These are phyloP conservation scores for Skeletonema potamos DNA, from an alignment of 108 stramenopile species.

Conservation along the genomic window DNA sequence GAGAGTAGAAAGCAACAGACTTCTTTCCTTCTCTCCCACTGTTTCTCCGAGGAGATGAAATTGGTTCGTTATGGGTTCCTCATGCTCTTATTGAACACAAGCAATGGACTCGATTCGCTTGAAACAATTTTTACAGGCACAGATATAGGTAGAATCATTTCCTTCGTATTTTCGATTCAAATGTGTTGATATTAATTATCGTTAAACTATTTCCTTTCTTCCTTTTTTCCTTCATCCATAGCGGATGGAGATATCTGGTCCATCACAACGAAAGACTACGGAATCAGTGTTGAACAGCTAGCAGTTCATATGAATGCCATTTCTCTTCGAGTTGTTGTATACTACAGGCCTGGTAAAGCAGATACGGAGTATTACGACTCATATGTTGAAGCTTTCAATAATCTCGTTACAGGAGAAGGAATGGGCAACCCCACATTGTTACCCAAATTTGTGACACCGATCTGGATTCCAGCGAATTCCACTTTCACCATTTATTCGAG, in stretches of 20 bases:
- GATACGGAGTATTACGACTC: neutral
- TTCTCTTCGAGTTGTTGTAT: neutral
- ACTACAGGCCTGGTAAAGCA: neutral
- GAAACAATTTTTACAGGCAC: too few relatives aligned
- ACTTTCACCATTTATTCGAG: neutral
- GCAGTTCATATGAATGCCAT: neutral
- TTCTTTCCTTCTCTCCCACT: too few relatives aligned
- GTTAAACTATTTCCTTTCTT: too few relatives aligned
- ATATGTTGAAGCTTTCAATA: neutral
- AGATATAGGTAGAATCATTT: too few relatives aligned
- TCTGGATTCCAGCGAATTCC: neutral
- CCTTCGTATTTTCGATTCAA: too few relatives aligned
- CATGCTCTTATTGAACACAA: too few relatives aligned
- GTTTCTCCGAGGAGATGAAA: too few relatives aligned
- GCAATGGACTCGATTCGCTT: neutral
- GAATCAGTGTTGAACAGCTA: neutral
- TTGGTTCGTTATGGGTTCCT: too few relatives aligned
- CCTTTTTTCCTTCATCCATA: too few relatives aligned
- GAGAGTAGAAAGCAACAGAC: too few relatives aligned
- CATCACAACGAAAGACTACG: neutral
- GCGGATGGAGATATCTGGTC: neutral
- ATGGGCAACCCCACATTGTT: neutral
- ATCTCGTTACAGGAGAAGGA: neutral
- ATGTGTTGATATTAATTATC: too few relatives aligned
- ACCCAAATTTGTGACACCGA: neutral